Evolutionary conservation across 2,329 filamentous ascomycete genomes (phyloP).

Genomic region (Alternaria sp.): DNA sequence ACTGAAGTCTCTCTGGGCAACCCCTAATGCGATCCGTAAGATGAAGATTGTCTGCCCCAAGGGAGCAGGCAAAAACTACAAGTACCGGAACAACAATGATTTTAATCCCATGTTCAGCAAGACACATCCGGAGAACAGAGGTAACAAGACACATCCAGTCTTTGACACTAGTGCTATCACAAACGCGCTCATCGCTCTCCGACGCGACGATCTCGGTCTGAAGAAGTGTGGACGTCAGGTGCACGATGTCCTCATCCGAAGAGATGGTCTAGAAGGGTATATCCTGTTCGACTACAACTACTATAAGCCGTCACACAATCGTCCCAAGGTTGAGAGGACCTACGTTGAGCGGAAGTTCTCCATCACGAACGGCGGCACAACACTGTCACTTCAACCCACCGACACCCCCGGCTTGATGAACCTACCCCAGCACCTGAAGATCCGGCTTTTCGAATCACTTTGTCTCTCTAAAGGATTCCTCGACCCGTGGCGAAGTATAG

Average conservation of each 20-base stretch:
- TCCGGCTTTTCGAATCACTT: not conserved
- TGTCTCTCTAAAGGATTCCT: not conserved
- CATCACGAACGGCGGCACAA: not conserved
- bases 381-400: not conserved
- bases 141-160: not conserved
- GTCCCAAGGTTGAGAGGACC: not conserved
- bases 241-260: not conserved
- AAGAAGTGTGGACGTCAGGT: not conserved
- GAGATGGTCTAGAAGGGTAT: not conserved
- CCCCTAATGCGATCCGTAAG: not conserved
- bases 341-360: not conserved
- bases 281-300: not conserved
- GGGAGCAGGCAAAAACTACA: not conserved
- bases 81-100: not conserved
- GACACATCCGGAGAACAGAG: not conserved
- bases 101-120: not conserved
- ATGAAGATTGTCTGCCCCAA: not conserved
- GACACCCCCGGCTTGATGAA: not conserved
- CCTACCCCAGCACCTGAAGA: not conserved
- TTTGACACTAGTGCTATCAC: not conserved
- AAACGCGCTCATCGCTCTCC: not conserved
- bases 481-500: not conserved
- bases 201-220: not conserved
- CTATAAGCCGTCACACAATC: not conserved
- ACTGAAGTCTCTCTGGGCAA: not conserved